Base-by-base conservation (phyloP, 306 rosid species). In the Lathyrus tuberosus region DNA sequence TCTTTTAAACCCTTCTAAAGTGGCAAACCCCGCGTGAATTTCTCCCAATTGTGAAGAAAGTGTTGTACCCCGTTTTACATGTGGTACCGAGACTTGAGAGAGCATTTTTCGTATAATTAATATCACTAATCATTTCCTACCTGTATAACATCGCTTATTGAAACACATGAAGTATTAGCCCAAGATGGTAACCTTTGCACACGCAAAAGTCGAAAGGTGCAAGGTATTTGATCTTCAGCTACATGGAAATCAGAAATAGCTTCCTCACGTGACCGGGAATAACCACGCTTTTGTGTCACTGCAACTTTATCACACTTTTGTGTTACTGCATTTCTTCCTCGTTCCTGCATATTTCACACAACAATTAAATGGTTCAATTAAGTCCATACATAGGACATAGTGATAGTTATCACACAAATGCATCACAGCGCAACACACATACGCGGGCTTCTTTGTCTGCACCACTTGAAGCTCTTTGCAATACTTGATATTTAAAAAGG, bases 131-230 rank as follows among this genome's bases (percentile, higher is more conserved):
- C 41, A 43, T 53, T 58, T 84, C 93, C 87, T 79, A 90, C 98
- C 97, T 93, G 89, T 74, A 93, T 84, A 69, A 93, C 91, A 77
- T 93, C 94, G 46, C 24, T 56, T 60, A 90, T 78, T 14, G 97
- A 85, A 73, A 88, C 89, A 72, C 88, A 90, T 17, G 94, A 86
- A 69, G 92, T 85, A 83, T 93, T 93, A 8, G 98, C 94, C 97
- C 97, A 90, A 10, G 79, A 67, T 2, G 95, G 98, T 62, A 93
- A 85, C 71, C 85, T 94, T 70, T 78, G 79, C 79, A 90, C 96
- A 10, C 74, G 73, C 79, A 93, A 77, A 80, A 93, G 98, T 24
- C 92, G 79, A 80, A 93, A 93, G 6, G 97, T 88, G 63, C 67
- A 75, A 8, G 97, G 85, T 20, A 84, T 41, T 62, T 76, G 54